Evolutionary conservation across 768 basidiomycete species (phyloP).

Genomic region (Russula griseocarnosa): DNA sequence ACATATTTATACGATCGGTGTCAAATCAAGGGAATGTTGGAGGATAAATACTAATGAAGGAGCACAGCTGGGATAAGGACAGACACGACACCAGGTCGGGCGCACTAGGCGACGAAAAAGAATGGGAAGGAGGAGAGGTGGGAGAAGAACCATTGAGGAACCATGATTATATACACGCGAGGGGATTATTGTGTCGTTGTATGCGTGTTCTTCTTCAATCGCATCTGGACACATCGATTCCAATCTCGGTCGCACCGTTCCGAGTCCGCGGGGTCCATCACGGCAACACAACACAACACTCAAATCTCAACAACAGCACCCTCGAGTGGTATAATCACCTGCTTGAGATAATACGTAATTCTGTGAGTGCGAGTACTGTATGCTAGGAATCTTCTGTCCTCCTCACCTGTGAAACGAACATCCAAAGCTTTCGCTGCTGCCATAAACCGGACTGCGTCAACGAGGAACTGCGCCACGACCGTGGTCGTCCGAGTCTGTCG

Average conservation of each 20-base stretch:
- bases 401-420: not conserved
- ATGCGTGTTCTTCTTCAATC: not conserved
- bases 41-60: not conserved
- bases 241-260: not conserved
- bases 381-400: not conserved
- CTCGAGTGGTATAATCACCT: not conserved
- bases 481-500: not conserved
- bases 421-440: no score
- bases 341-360: not conserved
- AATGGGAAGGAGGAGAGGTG: not conserved
- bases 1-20: constrained; percentile 5
- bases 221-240: not conserved
- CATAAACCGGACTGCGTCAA: not conserved
- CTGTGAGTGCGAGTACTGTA: not conserved
- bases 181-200: not conserved
- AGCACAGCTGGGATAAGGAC: not conserved
- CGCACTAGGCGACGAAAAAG: not conserved
- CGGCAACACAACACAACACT: not conserved
- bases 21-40: not conserved
- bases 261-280: not conserved
- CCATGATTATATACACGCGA: not conserved
- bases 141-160: not conserved
- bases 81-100: constrained; percentile 12
- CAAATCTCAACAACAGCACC: not conserved
- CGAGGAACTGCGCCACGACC: not conserved